These are phyloP conservation scores for Rhododendron williamsianum DNA, from an alignment of 148 eudicot genomes.

Conservation along the genomic window DNA sequence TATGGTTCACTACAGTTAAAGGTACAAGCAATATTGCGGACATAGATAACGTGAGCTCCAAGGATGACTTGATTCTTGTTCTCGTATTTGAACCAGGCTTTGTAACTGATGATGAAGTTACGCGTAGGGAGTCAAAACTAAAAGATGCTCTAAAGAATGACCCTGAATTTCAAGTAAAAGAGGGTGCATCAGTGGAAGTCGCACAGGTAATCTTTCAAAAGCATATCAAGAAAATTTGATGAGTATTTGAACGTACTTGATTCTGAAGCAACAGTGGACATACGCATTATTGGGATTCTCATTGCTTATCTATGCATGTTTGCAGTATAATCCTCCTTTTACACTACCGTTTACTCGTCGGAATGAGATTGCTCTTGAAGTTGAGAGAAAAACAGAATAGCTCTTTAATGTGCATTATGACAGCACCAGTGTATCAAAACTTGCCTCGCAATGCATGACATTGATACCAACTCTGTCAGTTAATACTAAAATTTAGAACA, in stretches of 20 bases:
- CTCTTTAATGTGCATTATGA: conserved; percentile 4
- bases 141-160: conserved; percentile 56
- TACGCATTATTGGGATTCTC: neutral
- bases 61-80: neutral
- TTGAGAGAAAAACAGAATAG: conserved; percentile 48
- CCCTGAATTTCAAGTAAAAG: conserved; percentile 49
- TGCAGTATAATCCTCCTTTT: conserved; percentile 97
- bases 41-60: neutral
- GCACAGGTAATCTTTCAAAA: conserved; percentile 53
- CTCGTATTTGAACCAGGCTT: conserved; percentile 46
- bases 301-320: neutral
- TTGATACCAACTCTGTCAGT: neutral
- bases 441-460: neutral
- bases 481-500: neutral
- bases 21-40: neutral
- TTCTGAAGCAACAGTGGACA: neutral
- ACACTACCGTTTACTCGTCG: conserved; percentile 90
- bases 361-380: conserved; percentile 90
- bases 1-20: neutral
- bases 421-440: neutral
- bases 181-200: conserved; percentile 67
- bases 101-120: conserved; percentile 81
- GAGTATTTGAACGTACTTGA: neutral
- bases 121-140: conserved; percentile 53
- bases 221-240: neutral